Conservation (phyloP, 2,329 filamentous ascomycete species). For the Pseudovirgaria hyperparasitica region DNA sequence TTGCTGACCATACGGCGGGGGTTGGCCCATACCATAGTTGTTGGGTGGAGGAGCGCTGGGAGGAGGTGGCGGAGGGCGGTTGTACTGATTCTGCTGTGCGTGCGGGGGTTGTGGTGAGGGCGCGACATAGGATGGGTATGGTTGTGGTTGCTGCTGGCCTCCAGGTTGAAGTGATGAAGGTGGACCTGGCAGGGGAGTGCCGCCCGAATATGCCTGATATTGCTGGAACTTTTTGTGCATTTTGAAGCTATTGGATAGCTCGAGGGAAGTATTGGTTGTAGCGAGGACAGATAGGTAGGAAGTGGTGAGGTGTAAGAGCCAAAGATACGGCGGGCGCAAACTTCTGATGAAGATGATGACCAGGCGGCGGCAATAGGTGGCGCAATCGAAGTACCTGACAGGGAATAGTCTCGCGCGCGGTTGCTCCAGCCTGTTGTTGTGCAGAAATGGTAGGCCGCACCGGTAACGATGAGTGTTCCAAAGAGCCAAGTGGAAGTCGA, state of each 20-base stretch:
- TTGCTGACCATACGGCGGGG: conserved; percentile 4
- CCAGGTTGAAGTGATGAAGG: conserved; percentile 19
- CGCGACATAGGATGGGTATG: conserved; percentile 20
- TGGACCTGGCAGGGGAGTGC: conserved; percentile 8
- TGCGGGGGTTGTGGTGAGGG: conserved; percentile 22
- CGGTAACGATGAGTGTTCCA: conserved; percentile 12
- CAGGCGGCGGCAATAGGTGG: too few species aligned
- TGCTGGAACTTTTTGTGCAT: conserved; percentile 3
- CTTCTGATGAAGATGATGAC: too few species aligned
- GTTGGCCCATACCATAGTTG: conserved; percentile 7
- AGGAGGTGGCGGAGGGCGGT: conserved; percentile 18
- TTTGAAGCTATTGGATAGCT: conserved; percentile 3
- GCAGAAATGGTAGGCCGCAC: conserved; percentile 14
- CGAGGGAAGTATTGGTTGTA: conserved; percentile 5
- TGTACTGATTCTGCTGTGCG: conserved; percentile 23
- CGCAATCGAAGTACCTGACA: conserved; percentile 2
- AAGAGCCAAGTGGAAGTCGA: conserved; percentile 10
- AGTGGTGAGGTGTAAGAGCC: background rate
- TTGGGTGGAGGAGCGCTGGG: conserved; percentile 14
- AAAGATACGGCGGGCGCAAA: background rate
- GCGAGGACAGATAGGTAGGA: background rate
- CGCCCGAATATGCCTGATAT: conserved; percentile 21
- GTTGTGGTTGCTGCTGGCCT: conserved; percentile 18
- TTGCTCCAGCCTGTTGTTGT: conserved; percentile 7
- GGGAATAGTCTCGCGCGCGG: conserved; percentile 4